A percentile compares a stretch with the other conserved stretches of the same genome.
Evolutionary conservation across 352 stramenopile species (phyloP).

Genomic region (Phytopythium ostracodes): DNA sequence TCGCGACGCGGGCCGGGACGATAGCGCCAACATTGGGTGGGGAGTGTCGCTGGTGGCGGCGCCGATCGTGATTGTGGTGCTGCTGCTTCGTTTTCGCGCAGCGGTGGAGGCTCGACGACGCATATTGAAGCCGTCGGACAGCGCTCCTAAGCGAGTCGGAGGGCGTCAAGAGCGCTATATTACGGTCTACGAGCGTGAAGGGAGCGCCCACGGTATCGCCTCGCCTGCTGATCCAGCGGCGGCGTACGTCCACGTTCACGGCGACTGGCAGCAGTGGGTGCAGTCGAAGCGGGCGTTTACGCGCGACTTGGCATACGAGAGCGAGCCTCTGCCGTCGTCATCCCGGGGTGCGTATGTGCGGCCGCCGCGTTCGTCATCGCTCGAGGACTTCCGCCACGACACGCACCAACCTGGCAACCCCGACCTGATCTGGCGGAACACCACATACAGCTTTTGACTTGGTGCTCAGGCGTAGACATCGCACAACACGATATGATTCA

Average conservation of each 20-base stretch:
- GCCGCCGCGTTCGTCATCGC: constrained; percentile 12
- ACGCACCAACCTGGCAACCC: constrained; percentile 13
- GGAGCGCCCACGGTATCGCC: not conserved
- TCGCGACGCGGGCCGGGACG: not conserved
- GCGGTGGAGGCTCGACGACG: not conserved
- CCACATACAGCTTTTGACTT: constrained; percentile 6
- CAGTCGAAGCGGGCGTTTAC: not conserved
- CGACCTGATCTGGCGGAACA: constrained; percentile 4
- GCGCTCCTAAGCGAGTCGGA: not conserved
- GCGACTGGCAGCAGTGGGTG: constrained; percentile 1
- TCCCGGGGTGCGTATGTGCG: not conserved
- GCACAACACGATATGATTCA: too few relatives aligned
- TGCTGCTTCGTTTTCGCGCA: constrained; percentile 1
- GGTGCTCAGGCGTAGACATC: too few relatives aligned
- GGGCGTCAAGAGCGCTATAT: not conserved
- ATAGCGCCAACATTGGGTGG: constrained; percentile 5
- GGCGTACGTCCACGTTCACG: not conserved
- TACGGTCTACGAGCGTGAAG: not conserved
- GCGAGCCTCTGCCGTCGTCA: not conserved
- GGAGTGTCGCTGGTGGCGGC: constrained; percentile 5
- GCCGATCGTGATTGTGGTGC: constrained; percentile 1
- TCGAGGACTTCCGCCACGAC: constrained; percentile 23
- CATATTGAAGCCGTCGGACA: not conserved
- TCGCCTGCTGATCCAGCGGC: not conserved
- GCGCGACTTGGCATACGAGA: not conserved